Evolutionary conservation across 2,329 filamentous ascomycete species (phyloP).

Genomic region (Aspergillus pseudotamarii): DNA sequence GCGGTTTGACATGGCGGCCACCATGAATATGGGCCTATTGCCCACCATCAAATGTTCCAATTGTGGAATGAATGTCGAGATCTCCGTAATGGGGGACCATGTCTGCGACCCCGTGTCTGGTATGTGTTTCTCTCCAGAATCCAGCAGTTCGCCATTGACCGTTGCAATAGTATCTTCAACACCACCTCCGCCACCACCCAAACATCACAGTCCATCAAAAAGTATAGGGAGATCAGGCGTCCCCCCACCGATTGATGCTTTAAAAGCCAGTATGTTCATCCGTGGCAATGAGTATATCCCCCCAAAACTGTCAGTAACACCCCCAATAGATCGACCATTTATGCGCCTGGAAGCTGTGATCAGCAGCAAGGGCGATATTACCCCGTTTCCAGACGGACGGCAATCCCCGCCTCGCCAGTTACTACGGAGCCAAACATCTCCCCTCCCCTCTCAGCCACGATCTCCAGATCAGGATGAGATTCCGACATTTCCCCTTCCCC

Average conservation of each 20-base stretch:
- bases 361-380: slow-evolving; percentile 63
- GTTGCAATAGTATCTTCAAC: slow-evolving; percentile 16
- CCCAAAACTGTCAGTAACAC: slow-evolving; percentile 7
- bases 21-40: slow-evolving; percentile 67
- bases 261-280: slow-evolving; percentile 60
- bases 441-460: slow-evolving; percentile 41
- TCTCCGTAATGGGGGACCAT: slow-evolving; percentile 84
- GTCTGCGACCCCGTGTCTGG: slow-evolving; percentile 59
- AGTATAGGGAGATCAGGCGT: slow-evolving; percentile 46
- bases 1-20: slow-evolving; percentile 40
- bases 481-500: slow-evolving; percentile 54
- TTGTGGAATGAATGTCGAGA: slow-evolving; percentile 77
- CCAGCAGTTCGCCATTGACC: not conserved
- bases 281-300: not conserved
- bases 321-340: slow-evolving; percentile 42
- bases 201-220: slow-evolving; percentile 29
- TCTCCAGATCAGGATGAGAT: slow-evolving; percentile 54
- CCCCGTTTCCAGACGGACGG: slow-evolving; percentile 64
- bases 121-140: slow-evolving; percentile 23
- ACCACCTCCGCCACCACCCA: slow-evolving; percentile 31
- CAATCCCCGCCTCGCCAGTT: slow-evolving; percentile 43
- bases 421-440: slow-evolving; percentile 44
- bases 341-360: slow-evolving; percentile 49
- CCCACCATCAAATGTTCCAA: slow-evolving; percentile 86
- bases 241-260: slow-evolving; percentile 60